phyloP scores from a whole-genome alignment of 192 early-diverging fungal species.

The Podila clonocystis region DNA sequence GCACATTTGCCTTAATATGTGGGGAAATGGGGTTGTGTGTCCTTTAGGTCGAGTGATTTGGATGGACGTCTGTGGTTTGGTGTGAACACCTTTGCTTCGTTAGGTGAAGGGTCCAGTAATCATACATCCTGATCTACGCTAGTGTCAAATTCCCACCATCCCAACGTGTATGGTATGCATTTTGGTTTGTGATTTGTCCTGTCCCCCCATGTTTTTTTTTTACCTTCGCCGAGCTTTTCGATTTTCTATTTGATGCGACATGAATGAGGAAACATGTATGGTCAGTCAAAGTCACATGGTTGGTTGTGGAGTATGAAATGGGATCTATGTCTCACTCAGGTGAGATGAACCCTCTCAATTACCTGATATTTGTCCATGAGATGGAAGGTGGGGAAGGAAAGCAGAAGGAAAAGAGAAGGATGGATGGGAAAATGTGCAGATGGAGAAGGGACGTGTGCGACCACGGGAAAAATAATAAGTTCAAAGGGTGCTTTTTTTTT shows the following conservation, averaged over 20 bases:
- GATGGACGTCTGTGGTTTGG: too few species aligned
- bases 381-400: neutral
- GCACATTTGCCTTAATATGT: too few species aligned
- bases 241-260: constrained; percentile 78
- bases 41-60: too few species aligned
- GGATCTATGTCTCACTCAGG: neutral
- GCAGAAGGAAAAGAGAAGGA: neutral
- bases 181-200: neutral
- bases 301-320: neutral
- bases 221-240: constrained; percentile 97
- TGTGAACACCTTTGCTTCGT: too few species aligned
- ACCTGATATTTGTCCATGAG: constrained; percentile 52
- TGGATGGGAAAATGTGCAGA: constrained; percentile 2
- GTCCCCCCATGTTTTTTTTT: neutral
- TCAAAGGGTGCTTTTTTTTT: too few species aligned
- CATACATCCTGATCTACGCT: neutral
- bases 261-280: neutral
- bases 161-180: too few species aligned
- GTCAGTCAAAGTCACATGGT: neutral
- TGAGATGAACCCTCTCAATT: neutral
- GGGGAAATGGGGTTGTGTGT: too few species aligned
- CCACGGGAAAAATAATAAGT: too few species aligned
- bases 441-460: too few species aligned
- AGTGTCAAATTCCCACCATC: too few species aligned
- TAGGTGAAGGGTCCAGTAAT: too few species aligned